Percentiles rank a stretch among this genome's conserved stretches.
Evolutionary conservation across 345 rosid genomes (phyloP).

Genomic region (Rhodamnia rubescens): DNA sequence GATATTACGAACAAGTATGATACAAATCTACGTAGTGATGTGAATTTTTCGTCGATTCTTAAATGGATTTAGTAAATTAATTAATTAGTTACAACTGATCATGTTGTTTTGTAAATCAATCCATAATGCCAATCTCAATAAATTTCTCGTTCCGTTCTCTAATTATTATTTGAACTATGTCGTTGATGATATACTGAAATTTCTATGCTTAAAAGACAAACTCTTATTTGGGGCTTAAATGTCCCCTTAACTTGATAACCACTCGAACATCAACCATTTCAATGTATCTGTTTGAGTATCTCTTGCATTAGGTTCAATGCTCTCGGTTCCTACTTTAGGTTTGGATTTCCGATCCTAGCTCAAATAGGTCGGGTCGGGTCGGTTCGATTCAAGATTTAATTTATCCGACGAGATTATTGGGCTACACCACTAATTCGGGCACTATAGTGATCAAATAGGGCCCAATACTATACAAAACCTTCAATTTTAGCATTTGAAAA

Average conservation of each 20-base stretch:
- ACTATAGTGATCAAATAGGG: neutral
- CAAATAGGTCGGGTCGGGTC: neutral
- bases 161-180: neutral
- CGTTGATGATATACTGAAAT: neutral
- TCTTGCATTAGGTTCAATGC: neutral
- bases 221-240: neutral
- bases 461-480: no score
- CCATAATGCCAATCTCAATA: neutral
- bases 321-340: neutral
- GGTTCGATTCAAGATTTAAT: neutral
- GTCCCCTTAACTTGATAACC: neutral
- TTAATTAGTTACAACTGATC: rapidly evolving
- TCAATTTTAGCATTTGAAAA: no score
- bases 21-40: neutral
- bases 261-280: neutral
- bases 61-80: neutral
- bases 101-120: neutral
- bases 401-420: neutral
- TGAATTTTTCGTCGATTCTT: neutral
- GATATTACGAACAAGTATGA: neutral
- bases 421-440: neutral
- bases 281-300: neutral
- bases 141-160: neutral
- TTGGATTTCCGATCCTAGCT: neutral
- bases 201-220: rapidly evolving